Conservation (phyloP, 768 basidiomycete genomes). For the Boletus tylopilopsis region DNA sequence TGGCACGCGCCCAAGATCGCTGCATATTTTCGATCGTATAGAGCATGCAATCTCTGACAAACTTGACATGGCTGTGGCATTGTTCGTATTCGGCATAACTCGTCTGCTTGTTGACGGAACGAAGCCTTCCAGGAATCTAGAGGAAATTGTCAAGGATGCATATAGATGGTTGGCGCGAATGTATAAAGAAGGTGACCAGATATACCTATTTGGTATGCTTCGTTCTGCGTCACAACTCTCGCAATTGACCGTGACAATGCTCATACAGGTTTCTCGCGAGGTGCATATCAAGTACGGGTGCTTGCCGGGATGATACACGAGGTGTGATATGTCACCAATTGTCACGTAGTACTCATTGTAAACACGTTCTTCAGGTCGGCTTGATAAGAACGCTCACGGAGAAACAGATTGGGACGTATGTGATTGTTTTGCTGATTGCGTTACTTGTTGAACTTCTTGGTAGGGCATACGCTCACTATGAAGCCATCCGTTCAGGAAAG, state of each 20-base stretch:
- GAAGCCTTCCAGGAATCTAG: background rate
- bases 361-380: background rate
- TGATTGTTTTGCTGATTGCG: background rate
- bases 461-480: conserved; percentile 6
- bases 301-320: conserved; percentile 39
- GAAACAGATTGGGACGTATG: conserved; percentile 5
- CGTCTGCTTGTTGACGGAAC: too few relatives aligned
- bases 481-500: conserved; percentile 1
- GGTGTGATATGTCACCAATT: conserved; percentile 18
- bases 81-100: background rate
- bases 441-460: background rate
- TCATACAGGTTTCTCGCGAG: conserved; percentile 38
- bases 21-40: background rate
- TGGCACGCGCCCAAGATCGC: conserved; percentile 21
- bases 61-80: background rate
- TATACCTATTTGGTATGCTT: too few relatives aligned
- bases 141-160: too few relatives aligned
- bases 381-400: conserved; percentile 16
- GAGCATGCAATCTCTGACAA: too few relatives aligned
- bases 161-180: too few relatives aligned
- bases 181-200: too few relatives aligned
- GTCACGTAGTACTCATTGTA: too few relatives aligned
- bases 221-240: background rate
- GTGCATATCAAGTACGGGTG: conserved; percentile 38
- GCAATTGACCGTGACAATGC: background rate